A percentile compares a stretch with the other conserved stretches of the same genome.
phyloP scores from a whole-genome alignment of 805 yeast genomes.

The Starmerella powellii region DNA sequence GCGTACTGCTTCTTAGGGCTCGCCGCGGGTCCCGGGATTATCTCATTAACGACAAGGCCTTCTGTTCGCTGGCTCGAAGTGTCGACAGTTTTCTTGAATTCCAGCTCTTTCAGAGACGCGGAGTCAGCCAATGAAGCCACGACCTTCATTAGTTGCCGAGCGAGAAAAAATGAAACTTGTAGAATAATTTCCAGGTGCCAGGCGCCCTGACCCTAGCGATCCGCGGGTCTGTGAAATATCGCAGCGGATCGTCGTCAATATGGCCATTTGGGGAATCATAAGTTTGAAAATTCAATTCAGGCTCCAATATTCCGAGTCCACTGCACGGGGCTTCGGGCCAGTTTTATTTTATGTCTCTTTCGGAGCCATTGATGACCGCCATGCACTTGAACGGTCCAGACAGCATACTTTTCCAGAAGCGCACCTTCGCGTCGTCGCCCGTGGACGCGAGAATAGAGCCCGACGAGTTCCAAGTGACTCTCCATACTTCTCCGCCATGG shows the following conservation, averaged over 20 bases:
- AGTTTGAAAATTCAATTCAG: too few relatives aligned
- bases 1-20: slow-evolving; percentile 7
- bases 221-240: too few relatives aligned
- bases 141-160: slow-evolving; percentile 34
- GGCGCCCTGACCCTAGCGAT: too few relatives aligned
- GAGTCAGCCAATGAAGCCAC: slow-evolving; percentile 42
- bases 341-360: not conserved
- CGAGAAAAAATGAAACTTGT: not conserved
- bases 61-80: slow-evolving; percentile 58
- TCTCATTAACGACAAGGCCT: slow-evolving; percentile 48
- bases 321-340: not conserved
- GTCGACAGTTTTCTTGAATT: slow-evolving; percentile 59
- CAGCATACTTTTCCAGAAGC: slow-evolving; percentile 85
- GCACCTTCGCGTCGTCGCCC: slow-evolving; percentile 87
- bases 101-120: slow-evolving; percentile 44
- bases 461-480: slow-evolving; percentile 87
- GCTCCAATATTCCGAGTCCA: too few relatives aligned
- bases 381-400: slow-evolving; percentile 81
- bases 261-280: too few relatives aligned
- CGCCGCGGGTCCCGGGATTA: slow-evolving; percentile 22
- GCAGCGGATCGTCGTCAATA: too few relatives aligned
- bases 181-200: too few relatives aligned
- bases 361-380: slow-evolving; percentile 57
- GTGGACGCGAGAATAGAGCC: slow-evolving; percentile 88
- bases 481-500: slow-evolving; percentile 87